These are phyloP conservation scores for Brettanomyces anomalus DNA, from an alignment of 805 yeast species.

Conservation along the genomic window DNA sequence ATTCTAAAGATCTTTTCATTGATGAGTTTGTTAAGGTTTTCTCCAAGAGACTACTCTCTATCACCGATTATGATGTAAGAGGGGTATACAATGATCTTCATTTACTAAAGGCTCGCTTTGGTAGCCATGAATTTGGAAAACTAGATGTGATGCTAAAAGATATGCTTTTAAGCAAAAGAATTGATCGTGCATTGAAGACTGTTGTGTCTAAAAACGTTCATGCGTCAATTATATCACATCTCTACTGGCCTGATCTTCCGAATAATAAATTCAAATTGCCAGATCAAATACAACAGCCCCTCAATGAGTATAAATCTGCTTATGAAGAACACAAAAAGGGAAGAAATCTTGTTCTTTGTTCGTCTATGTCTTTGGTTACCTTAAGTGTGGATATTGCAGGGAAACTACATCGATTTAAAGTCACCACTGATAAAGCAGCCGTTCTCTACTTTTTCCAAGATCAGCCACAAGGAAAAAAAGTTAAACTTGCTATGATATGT, in stretches of 20 bases:
- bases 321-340: slow-evolving; percentile 45
- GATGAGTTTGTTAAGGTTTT: slow-evolving; percentile 55
- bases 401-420: slow-evolving; percentile 31
- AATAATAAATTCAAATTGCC: slow-evolving; percentile 44
- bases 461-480: slow-evolving; percentile 13
- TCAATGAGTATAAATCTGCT: slow-evolving; percentile 31
- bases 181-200: slow-evolving; percentile 25
- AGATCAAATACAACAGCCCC: slow-evolving; percentile 27
- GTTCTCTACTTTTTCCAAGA: slow-evolving; percentile 30
- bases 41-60: slow-evolving; percentile 43
- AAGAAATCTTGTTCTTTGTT: slow-evolving; percentile 47
- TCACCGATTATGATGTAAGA: slow-evolving; percentile 30
- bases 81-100: slow-evolving; percentile 36
- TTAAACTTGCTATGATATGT: slow-evolving; percentile 24
- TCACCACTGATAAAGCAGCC: slow-evolving; percentile 62
- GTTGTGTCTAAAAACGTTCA: slow-evolving; percentile 30
- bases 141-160: slow-evolving; percentile 83
- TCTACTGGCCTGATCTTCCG: slow-evolving; percentile 70
- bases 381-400: slow-evolving; percentile 50
- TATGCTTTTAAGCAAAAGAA: slow-evolving; percentile 43
- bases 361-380: slow-evolving; percentile 53
- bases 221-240: slow-evolving; percentile 60
- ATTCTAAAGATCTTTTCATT: slow-evolving; percentile 56
- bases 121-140: slow-evolving; percentile 53
- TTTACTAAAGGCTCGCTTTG: slow-evolving; percentile 54